Percentiles rank a stretch among this genome's conserved stretches.
Evolutionary conservation across 1,139 yeast species (phyloP).

Genomic region (Scheffersomyces cryptocercus): DNA sequence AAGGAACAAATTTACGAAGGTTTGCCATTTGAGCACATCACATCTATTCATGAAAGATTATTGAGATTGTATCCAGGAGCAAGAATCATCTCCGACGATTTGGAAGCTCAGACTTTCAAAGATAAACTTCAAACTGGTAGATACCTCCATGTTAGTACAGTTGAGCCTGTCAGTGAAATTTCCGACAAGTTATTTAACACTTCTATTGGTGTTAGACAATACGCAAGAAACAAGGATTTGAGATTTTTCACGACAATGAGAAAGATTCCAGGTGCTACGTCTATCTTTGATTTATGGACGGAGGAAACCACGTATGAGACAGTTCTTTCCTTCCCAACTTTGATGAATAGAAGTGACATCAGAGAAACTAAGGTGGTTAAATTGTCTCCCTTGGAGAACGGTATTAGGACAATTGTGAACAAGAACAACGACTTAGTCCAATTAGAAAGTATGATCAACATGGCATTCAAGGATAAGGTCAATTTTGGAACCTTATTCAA

Average conservation of each 20-base stretch:
- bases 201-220: constrained; percentile 63
- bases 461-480: constrained; percentile 55
- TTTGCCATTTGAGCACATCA: constrained; percentile 82
- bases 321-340: constrained; percentile 76
- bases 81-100: constrained; percentile 64
- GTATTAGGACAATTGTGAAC: constrained; percentile 62
- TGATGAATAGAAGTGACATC: constrained; percentile 83
- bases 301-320: constrained; percentile 85
- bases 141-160: constrained; percentile 70
- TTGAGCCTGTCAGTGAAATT: constrained; percentile 64
- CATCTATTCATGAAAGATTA: constrained; percentile 78
- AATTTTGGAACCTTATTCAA: constrained; percentile 54
- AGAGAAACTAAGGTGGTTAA: constrained; percentile 51
- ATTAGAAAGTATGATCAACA: constrained; percentile 62
- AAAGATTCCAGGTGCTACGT: constrained; percentile 73
- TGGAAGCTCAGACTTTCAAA: constrained; percentile 54
- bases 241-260: constrained; percentile 68
- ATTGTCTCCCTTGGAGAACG: constrained; percentile 86
- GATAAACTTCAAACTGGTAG: constrained; percentile 66
- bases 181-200: constrained; percentile 48
- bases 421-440: constrained; percentile 75
- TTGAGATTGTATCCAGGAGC: constrained; percentile 83
- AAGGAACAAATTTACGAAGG: constrained; percentile 85
- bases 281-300: constrained; percentile 82
- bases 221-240: constrained; percentile 71